A percentile compares a stretch with the other conserved stretches of the same genome.
Evolutionary conservation across 2,329 filamentous ascomycete species (phyloP).

Genomic region (Chaetothyriales sp.): DNA sequence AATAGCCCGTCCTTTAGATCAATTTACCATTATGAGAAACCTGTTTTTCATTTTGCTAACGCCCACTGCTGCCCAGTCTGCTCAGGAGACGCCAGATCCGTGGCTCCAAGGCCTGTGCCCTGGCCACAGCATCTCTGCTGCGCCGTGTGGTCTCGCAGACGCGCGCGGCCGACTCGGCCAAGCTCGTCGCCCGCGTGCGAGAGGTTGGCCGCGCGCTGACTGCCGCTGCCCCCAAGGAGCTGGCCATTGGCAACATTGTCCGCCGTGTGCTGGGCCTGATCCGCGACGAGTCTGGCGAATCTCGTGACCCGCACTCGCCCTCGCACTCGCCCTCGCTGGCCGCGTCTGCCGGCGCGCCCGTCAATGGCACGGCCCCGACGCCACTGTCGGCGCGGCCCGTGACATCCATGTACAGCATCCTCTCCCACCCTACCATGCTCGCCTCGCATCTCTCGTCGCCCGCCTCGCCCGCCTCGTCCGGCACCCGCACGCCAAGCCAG

Average conservation of each 20-base stretch:
- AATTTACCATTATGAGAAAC: no score
- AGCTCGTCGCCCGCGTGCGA: constrained; percentile 67
- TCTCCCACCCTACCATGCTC: constrained; percentile 49
- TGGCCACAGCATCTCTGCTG: constrained; percentile 80
- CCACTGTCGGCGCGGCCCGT: constrained; percentile 18
- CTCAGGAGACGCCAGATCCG: constrained; percentile 84
- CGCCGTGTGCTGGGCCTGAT: constrained; percentile 80
- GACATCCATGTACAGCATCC: constrained; percentile 77
- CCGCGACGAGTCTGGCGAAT: constrained; percentile 76
- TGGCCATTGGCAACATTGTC: constrained; percentile 89
- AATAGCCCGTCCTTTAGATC: no score
- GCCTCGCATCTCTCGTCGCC: constrained; percentile 24
- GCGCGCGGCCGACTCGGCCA: constrained; percentile 62
- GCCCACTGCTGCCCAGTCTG: constrained; percentile 40
- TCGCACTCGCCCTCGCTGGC: constrained; percentile 42
- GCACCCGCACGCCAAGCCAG: constrained; percentile 22
- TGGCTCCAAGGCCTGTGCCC: constrained; percentile 75
- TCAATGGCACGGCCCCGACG: constrained; percentile 1
- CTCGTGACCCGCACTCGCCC: constrained; percentile 47
- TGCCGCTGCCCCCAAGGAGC: constrained; percentile 74
- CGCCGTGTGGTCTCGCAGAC: constrained; percentile 72
- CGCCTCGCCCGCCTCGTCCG: constrained; percentile 26
- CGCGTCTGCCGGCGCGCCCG: constrained; percentile 23
- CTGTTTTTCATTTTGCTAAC: no score
- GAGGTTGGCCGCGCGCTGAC: constrained; percentile 64